phyloP scores from a whole-genome alignment of 352 stramenopile species.

The Globisporangium nagaii region DNA sequence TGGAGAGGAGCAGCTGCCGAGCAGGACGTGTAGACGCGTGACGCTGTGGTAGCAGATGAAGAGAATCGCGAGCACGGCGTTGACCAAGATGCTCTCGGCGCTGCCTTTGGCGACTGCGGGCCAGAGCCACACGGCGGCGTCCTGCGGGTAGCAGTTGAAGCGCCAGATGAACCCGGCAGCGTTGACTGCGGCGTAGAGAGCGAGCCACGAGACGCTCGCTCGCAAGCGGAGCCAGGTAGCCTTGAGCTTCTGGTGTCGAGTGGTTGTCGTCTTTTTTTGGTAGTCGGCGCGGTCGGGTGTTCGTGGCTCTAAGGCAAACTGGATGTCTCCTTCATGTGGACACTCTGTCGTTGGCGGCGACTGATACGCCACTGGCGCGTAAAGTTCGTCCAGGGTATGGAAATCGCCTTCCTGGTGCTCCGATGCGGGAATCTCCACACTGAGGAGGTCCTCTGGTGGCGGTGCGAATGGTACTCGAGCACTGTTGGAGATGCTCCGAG shows the following conservation, averaged over 20 bases:
- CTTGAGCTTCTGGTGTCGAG: not conserved
- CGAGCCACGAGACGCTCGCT: conserved; percentile 17
- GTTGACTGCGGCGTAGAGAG: conserved; percentile 24
- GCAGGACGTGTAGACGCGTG: conserved; percentile 9
- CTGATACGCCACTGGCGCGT: not conserved
- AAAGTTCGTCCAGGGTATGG: not conserved
- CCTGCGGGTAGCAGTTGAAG: conserved; percentile 18
- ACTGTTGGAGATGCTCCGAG: not conserved
- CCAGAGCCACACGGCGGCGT: conserved; percentile 18
- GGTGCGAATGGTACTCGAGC: not conserved
- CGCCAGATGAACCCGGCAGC: conserved; percentile 15
- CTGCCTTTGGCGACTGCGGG: conserved; percentile 35
- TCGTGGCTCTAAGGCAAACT: not conserved
- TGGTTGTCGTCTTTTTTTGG: not conserved
- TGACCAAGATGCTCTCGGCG: conserved; percentile 35
- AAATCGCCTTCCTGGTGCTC: not conserved
- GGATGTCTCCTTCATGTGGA: not conserved
- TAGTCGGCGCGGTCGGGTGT: not conserved
- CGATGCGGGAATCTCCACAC: not conserved
- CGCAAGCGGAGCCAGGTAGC: conserved; percentile 12
- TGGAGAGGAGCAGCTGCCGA: not conserved
- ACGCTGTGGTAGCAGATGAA: conserved; percentile 27
- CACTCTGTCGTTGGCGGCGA: not conserved
- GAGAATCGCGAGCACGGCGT: conserved; percentile 23
- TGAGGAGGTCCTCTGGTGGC: not conserved